phyloP scores from a whole-genome alignment of 805 yeast species.

The Candida sonorensis region DNA sequence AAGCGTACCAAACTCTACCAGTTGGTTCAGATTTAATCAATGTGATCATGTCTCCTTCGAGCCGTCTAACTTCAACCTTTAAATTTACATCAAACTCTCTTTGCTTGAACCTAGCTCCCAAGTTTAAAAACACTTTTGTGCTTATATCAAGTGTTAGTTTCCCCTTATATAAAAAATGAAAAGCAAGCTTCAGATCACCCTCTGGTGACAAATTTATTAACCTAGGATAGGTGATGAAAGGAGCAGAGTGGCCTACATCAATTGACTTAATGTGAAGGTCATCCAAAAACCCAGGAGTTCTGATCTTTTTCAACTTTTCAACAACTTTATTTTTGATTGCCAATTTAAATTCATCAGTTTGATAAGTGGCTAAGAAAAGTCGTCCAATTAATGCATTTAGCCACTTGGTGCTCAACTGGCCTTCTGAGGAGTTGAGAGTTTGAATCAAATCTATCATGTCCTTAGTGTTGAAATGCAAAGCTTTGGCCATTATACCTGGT shows the following conservation, averaged over 20 bases:
- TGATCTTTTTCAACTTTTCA: conserved; percentile 69
- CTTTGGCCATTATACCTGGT: conserved; percentile 61
- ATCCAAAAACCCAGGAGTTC: conserved; percentile 82
- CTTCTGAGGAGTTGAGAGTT: conserved; percentile 73
- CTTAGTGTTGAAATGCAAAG: conserved; percentile 63
- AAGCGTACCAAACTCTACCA: conserved; percentile 84
- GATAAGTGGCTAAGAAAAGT: conserved; percentile 66
- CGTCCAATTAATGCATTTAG: conserved; percentile 83
- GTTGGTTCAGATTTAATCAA: conserved; percentile 86
- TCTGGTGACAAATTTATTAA: conserved; percentile 68
- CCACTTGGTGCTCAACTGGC: conserved; percentile 83
- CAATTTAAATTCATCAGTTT: conserved; percentile 59
- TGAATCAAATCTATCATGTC: conserved; percentile 73
- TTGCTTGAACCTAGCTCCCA: conserved; percentile 70
- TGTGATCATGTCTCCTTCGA: conserved; percentile 69
- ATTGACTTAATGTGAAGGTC: conserved; percentile 70
- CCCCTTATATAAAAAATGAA: conserved; percentile 67
- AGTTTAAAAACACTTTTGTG: conserved; percentile 68
- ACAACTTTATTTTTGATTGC: conserved; percentile 53
- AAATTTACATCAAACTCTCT: conserved; percentile 69
- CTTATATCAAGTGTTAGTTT: conserved; percentile 69
- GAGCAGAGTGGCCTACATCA: conserved; percentile 74
- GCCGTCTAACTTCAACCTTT: conserved; percentile 55
- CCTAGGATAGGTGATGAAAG: conserved; percentile 68
- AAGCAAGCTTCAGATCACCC: conserved; percentile 60